phyloP scores from a whole-genome alignment of 208 protist species.

The Willaertia magna region DNA sequence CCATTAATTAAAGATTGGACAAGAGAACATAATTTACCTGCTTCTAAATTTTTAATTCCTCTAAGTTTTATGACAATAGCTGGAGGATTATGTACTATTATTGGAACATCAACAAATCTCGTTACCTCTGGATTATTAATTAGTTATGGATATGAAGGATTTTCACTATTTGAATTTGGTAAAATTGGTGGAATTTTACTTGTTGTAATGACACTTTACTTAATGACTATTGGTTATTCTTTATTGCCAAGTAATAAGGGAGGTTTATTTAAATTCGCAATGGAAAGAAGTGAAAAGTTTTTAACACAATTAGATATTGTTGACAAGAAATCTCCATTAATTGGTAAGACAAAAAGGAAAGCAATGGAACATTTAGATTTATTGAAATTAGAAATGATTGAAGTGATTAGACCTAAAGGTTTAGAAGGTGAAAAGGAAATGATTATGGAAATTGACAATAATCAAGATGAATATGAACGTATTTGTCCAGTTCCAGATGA shows the following conservation, averaged over 20 bases:
- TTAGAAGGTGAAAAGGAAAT: too few relatives aligned
- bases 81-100: constrained; percentile 12
- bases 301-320: neutral
- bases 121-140: neutral
- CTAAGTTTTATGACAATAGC: constrained; percentile 20
- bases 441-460: too few relatives aligned
- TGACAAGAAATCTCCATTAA: neutral
- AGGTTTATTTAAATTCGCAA: neutral
- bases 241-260: neutral
- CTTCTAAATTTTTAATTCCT: constrained; percentile 23
- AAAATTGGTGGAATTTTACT: neutral
- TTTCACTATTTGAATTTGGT: neutral
- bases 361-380: neutral
- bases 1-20: constrained; percentile 16
- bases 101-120: neutral
- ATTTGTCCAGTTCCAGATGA: neutral
- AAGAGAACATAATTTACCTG: neutral
- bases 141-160: neutral
- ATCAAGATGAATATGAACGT: neutral
- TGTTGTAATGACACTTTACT: neutral
- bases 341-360: neutral
- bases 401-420: neutral
- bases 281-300: neutral
- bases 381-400: neutral
- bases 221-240: neutral